Evolutionary conservation across 768 basidiomycete species (phyloP).

Genomic region (Tubosaeta sp.): DNA sequence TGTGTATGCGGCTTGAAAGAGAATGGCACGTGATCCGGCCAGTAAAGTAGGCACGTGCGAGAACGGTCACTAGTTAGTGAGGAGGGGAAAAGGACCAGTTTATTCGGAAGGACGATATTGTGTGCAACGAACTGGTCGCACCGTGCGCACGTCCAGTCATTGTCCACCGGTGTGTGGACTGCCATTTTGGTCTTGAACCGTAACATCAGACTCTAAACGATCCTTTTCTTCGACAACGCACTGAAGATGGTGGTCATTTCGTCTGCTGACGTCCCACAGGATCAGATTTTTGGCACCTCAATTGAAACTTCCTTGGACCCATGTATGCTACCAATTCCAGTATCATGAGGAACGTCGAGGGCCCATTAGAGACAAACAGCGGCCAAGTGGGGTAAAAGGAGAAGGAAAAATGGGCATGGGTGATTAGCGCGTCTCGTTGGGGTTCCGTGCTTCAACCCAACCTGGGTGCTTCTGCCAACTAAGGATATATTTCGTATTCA

Average conservation of each 20-base stretch:
- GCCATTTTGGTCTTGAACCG: neutral
- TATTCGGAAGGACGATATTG: neutral
- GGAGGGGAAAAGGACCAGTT: neutral
- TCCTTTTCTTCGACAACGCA: neutral
- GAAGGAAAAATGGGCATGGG: neutral
- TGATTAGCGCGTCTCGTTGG: neutral
- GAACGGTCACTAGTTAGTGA: neutral
- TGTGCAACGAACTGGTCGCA: neutral
- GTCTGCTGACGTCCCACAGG: too few species aligned
- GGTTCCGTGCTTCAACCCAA: neutral
- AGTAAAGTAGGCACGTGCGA: neutral
- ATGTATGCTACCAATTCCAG: too few species aligned
- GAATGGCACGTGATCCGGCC: neutral
- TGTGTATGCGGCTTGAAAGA: neutral
- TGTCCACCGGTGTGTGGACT: neutral
- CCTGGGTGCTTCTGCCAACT: neutral
- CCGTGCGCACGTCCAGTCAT: neutral
- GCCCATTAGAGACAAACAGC: too few species aligned
- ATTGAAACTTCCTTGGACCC: too few species aligned
- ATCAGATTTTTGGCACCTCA: too few species aligned
- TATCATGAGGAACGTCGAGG: too few species aligned
- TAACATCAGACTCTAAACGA: neutral
- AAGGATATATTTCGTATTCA: neutral
- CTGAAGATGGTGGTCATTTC: too few species aligned
- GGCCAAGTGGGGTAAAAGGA: neutral